These are phyloP conservation scores for Candida nonsorbophila DNA, from an alignment of 805 yeast species.

Conservation along the genomic window DNA sequence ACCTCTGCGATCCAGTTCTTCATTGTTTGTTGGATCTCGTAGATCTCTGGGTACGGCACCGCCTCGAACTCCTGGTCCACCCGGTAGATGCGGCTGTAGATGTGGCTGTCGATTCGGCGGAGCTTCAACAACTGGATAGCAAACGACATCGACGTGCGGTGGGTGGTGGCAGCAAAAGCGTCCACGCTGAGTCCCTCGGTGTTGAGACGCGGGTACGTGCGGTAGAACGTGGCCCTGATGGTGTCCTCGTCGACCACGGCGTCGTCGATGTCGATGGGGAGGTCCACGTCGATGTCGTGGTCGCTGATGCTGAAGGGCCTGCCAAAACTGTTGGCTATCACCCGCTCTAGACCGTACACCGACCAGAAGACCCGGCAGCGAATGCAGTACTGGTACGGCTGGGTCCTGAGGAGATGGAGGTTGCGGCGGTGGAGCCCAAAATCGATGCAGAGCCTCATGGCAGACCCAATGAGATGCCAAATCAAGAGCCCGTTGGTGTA, in stretches of 20 bases:
- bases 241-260: slow-evolving; percentile 1
- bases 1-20: slow-evolving; percentile 4
- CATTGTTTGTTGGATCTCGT: slow-evolving; percentile 3
- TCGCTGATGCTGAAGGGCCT: slow-evolving; percentile 6
- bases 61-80: slow-evolving; percentile 2
- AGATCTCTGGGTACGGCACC: slow-evolving; percentile 3
- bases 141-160: slow-evolving; percentile 2
- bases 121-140: slow-evolving; percentile 3
- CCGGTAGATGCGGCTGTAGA: slow-evolving; percentile 4
- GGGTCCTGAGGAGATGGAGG: slow-evolving; percentile 1
- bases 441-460: slow-evolving; percentile 4
- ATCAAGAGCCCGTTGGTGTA: slow-evolving; percentile 4
- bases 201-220: slow-evolving; percentile 4
- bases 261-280: slow-evolving; percentile 6
- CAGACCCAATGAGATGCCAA: slow-evolving; percentile 5
- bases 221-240: slow-evolving; percentile 3
- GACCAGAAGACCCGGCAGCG: slow-evolving; percentile 5
- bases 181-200: slow-evolving; percentile 1
- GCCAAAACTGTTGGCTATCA: slow-evolving; percentile 4
- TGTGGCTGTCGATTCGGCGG: slow-evolving; percentile 3
- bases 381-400: slow-evolving; percentile 4
- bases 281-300: slow-evolving; percentile 4
- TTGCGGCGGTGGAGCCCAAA: slow-evolving; percentile 5
- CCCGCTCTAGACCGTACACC: slow-evolving; percentile 4
- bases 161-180: not conserved